These are phyloP conservation scores for Nicotiana noctiflora DNA, from an alignment of 257 asterid genomes.

Conservation along the genomic window DNA sequence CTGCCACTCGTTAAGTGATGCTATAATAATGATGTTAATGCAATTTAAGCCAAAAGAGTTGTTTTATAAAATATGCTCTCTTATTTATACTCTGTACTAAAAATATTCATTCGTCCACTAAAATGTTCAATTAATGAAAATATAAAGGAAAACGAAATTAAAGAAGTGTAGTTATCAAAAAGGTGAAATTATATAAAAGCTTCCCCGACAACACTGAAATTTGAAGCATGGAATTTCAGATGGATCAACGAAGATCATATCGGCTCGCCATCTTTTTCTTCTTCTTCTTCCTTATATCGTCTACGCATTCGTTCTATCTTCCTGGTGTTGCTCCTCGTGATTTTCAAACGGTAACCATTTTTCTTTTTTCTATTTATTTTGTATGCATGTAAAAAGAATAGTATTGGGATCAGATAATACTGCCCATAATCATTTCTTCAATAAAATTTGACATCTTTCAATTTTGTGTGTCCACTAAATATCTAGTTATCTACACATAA, in stretches of 20 bases:
- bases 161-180: not conserved
- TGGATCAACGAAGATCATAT: constrained; percentile 37
- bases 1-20: too few relatives aligned
- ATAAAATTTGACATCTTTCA: not conserved
- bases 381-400: not conserved
- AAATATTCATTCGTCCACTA: too few relatives aligned
- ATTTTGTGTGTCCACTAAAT: not conserved
- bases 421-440: not conserved
- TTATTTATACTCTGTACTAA: too few relatives aligned
- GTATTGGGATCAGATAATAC: not conserved
- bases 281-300: constrained; percentile 34
- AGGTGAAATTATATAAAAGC: not conserved
- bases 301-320: constrained; percentile 59
- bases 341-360: constrained; percentile 39
- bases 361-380: not conserved
- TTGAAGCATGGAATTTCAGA: constrained; percentile 6
- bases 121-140: too few relatives aligned
- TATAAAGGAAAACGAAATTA: not conserved
- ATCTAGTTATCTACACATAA: not conserved
- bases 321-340: constrained; percentile 87
- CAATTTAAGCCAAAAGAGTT: too few relatives aligned
- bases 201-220: not conserved
- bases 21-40: too few relatives aligned
- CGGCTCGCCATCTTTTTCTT: constrained; percentile 26
- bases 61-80: too few relatives aligned